These are phyloP conservation scores for Lyophyllum atratum DNA, from an alignment of 768 basidiomycete genomes.

Conservation along the genomic window DNA sequence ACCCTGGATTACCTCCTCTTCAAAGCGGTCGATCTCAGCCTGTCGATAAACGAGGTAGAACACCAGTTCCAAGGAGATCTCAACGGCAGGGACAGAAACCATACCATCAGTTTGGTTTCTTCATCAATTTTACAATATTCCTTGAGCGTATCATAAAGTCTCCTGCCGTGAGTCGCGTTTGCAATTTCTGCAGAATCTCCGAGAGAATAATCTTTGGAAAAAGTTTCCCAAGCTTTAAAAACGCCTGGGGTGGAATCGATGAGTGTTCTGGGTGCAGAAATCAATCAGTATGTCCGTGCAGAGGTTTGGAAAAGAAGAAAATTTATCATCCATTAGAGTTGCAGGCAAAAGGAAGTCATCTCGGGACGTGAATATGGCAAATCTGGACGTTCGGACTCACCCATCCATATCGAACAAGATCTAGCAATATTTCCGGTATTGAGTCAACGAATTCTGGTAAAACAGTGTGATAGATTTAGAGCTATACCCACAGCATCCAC, in stretches of 20 bases:
- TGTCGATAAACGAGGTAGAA: slow-evolving; percentile 23
- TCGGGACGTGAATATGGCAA: background rate
- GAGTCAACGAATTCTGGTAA: slow-evolving; percentile 4
- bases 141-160: slow-evolving; percentile 73
- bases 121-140: slow-evolving; percentile 67
- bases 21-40: slow-evolving; percentile 77
- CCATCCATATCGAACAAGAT: slow-evolving; percentile 75
- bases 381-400: no score
- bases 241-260: slow-evolving; percentile 87
- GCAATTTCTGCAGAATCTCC: slow-evolving; percentile 48
- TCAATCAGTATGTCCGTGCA: background rate
- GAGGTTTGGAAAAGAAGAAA: background rate
- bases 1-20: slow-evolving; percentile 68
- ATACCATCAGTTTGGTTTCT: slow-evolving; percentile 55
- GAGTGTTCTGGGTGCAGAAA: slow-evolving; percentile 50
- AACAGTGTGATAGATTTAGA: background rate
- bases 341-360: background rate
- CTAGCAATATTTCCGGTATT: slow-evolving; percentile 29
- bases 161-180: slow-evolving; percentile 72
- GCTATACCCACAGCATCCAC: slow-evolving; percentile 54
- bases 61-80: no score
- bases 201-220: slow-evolving; percentile 61
- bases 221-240: slow-evolving; percentile 73
- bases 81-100: slow-evolving; percentile 22
- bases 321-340: no score